A percentile compares a stretch with the other conserved stretches of the same genome.
Evolutionary conservation across 2,329 filamentous ascomycete genomes (phyloP).

Genomic region (Diplodia sapinea): DNA sequence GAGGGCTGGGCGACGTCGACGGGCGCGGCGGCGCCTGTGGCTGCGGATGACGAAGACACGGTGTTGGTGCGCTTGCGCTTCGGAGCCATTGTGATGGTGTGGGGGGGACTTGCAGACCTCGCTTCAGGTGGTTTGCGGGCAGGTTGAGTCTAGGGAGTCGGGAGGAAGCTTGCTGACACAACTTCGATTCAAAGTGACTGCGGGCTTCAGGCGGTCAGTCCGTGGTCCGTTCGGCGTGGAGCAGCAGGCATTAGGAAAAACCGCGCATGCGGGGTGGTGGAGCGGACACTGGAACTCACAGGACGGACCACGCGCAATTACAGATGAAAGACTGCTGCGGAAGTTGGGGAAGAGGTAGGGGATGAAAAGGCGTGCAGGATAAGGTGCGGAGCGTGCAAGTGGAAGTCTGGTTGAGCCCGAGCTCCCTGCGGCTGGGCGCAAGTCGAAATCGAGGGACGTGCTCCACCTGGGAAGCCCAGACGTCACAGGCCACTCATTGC

Average conservation of each 20-base stretch:
- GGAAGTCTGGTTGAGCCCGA: slow-evolving; percentile 17
- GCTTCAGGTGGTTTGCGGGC: not conserved
- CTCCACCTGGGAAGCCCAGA: slow-evolving; percentile 1
- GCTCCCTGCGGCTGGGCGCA: slow-evolving; percentile 10
- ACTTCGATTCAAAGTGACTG: slow-evolving; percentile 17
- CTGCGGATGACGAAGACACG: slow-evolving; percentile 47
- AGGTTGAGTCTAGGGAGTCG: not conserved
- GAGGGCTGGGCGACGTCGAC: slow-evolving; percentile 70
- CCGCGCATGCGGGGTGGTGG: slow-evolving; percentile 16
- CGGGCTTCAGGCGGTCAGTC: slow-evolving; percentile 28
- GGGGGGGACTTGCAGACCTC: slow-evolving; percentile 9
- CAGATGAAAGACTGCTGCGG: not conserved
- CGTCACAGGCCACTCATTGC: slow-evolving; percentile 17
- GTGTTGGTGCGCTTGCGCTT: slow-evolving; percentile 82
- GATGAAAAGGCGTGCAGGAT: slow-evolving; percentile 25
- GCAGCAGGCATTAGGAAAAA: slow-evolving; percentile 20
- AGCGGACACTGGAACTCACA: slow-evolving; percentile 11
- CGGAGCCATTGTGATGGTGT: slow-evolving; percentile 44
- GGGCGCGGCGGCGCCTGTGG: slow-evolving; percentile 37
- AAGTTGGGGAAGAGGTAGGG: slow-evolving; percentile 14
- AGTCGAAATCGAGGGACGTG: slow-evolving; percentile 21
- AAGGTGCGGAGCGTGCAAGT: slow-evolving; percentile 6
- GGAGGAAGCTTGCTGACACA: slow-evolving; percentile 22
- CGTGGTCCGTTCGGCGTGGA: slow-evolving; percentile 27
- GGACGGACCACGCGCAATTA: not conserved